Conservation (phyloP, 495 filamentous ascomycete species). For the Daldinia bambusicola region DNA sequence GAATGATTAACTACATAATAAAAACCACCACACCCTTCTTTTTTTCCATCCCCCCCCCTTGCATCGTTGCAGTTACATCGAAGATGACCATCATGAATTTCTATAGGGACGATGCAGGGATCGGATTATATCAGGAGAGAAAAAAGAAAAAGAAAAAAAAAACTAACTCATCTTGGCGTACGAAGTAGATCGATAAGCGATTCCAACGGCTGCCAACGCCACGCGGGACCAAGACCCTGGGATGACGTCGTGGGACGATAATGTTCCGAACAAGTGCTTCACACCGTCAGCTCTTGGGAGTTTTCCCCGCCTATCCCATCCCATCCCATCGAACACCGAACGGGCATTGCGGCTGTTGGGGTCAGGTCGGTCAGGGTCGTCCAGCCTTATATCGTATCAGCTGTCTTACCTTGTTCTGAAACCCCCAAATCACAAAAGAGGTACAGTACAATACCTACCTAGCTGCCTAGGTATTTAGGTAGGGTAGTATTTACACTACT, state of each 20-base stretch:
- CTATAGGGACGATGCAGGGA: slow-evolving; percentile 8
- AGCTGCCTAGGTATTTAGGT: too few species aligned
- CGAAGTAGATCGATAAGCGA: slow-evolving; percentile 35
- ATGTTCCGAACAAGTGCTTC: slow-evolving; percentile 31
- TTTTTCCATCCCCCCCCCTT: too few species aligned
- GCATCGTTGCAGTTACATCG: background rate
- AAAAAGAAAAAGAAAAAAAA: too few species aligned
- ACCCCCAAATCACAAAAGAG: background rate
- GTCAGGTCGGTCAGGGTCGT: slow-evolving; percentile 3
- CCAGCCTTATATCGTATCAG: slow-evolving; percentile 41
- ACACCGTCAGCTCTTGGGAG: slow-evolving; percentile 31
- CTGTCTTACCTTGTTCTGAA: slow-evolving; percentile 35
- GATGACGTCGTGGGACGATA: slow-evolving; percentile 41
- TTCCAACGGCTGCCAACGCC: slow-evolving; percentile 26
- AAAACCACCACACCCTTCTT: slow-evolving; percentile 8
- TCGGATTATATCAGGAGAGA: background rate
- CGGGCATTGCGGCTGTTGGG: slow-evolving; percentile 19
- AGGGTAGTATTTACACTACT: slow-evolving; percentile 10
- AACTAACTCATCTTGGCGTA: slow-evolving; percentile 3
- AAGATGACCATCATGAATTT: background rate
- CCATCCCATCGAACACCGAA: background rate
- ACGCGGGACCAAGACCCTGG: slow-evolving; percentile 25
- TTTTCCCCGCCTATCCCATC: slow-evolving; percentile 17
- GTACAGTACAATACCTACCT: too few species aligned
- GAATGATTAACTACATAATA: background rate